Percentiles rank a stretch among this genome's conserved stretches.
Evolutionary conservation across 2,329 filamentous ascomycete species (phyloP).

Genomic region (Sarocladiaceae sp.): DNA sequence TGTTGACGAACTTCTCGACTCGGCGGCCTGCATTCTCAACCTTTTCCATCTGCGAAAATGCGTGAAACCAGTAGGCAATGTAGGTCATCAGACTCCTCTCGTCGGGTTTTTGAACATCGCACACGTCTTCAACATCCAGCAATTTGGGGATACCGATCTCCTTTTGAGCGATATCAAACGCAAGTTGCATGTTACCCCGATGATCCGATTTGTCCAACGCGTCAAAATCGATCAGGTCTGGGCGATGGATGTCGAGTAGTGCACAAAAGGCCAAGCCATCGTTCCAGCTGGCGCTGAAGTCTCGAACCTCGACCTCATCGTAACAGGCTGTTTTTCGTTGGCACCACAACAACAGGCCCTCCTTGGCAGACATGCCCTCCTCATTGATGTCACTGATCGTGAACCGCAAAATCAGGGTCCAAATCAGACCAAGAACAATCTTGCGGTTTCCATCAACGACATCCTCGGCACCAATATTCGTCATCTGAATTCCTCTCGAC

Average conservation of each 20-base stretch:
- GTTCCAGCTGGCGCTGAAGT: conserved; percentile 97
- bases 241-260: conserved; percentile 91
- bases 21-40: conserved; percentile 95
- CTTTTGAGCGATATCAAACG: conserved; percentile 91
- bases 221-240: conserved; percentile 96
- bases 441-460: conserved; percentile 97
- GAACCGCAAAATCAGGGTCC: conserved; percentile 96
- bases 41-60: conserved; percentile 97
- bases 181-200: conserved; percentile 94
- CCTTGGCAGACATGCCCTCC: conserved; percentile 96
- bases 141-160: conserved; percentile 97
- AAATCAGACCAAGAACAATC: conserved; percentile 95
- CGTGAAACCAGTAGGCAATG: conserved; percentile 99
- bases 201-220: conserved; percentile 91
- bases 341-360: conserved; percentile 93
- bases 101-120: conserved; percentile 92
- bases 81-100: conserved; percentile 98
- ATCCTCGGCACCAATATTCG: conserved; percentile 97
- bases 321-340: conserved; percentile 98
- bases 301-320: conserved; percentile 89
- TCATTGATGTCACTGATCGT: conserved; percentile 99
- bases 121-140: conserved; percentile 96
- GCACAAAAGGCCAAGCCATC: conserved; percentile 96
- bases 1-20: conserved; percentile 97
- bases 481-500: conserved; percentile 88